Evolutionary conservation across 75 land plant species (phyloP).

Genomic region (Cunninghamia lanceolata): DNA sequence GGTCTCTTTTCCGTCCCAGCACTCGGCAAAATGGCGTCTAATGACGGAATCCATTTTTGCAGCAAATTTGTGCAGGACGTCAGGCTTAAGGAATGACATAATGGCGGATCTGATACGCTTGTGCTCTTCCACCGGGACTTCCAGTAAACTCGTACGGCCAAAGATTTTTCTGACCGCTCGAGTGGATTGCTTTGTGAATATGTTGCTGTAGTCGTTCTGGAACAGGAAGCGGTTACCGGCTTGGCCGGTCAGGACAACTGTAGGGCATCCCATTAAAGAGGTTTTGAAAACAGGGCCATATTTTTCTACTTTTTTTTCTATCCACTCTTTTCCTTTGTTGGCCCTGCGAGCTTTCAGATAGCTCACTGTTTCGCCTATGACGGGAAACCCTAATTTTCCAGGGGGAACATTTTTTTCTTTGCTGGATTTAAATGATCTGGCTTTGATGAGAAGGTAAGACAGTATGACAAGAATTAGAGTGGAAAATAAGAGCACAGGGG

Average conservation of each 20-base stretch:
- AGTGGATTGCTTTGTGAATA: slow-evolving; percentile 7
- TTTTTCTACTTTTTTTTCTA: neutral
- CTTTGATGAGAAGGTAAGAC: too few species aligned
- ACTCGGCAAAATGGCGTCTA: slow-evolving; percentile 8
- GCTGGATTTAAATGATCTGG: too few species aligned
- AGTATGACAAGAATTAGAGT: too few species aligned
- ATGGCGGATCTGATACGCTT: slow-evolving; percentile 2
- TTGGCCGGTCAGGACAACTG: slow-evolving; percentile 15
- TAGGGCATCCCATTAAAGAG: slow-evolving; percentile 6
- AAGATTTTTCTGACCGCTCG: neutral
- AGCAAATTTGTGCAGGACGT: slow-evolving; percentile 20
- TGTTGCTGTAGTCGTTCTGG: neutral
- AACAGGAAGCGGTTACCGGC: neutral
- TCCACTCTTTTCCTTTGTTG: slow-evolving; percentile 11
- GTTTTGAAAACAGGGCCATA: slow-evolving; percentile 18
- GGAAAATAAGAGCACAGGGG: too few species aligned
- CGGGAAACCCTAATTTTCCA: slow-evolving; percentile 52
- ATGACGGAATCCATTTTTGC: slow-evolving; percentile 16
- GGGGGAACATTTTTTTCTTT: slow-evolving; percentile 31
- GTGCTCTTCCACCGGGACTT: neutral
- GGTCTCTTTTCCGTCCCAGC: slow-evolving; percentile 19
- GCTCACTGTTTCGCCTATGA: slow-evolving; percentile 50
- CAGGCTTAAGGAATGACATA: slow-evolving; percentile 25
- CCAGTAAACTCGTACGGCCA: neutral
- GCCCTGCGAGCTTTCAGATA: slow-evolving; percentile 20